These are phyloP conservation scores for Botrytis galanthina DNA, from an alignment of 2,329 filamentous ascomycete genomes.

Conservation along the genomic window DNA sequence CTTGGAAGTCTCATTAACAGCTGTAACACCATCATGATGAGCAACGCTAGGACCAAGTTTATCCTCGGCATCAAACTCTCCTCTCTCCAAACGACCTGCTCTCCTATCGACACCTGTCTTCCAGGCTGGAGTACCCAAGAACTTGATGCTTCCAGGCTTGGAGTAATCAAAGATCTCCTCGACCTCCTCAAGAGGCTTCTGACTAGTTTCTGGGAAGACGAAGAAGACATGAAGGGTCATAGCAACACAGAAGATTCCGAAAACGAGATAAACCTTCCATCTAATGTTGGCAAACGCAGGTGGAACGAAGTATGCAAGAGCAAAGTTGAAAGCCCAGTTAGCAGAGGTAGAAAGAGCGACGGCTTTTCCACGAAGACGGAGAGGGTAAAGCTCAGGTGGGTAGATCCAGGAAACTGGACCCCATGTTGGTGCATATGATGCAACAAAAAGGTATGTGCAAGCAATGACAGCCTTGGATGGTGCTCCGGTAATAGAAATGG, in stretches of 20 bases:
- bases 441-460: conserved; percentile 64
- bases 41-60: conserved; percentile 26
- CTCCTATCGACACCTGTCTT: conserved; percentile 34
- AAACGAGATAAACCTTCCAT: conserved; percentile 53
- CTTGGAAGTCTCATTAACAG: conserved; percentile 16
- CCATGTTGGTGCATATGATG: conserved; percentile 52
- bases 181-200: conserved; percentile 55
- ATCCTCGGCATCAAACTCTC: conserved; percentile 35
- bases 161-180: conserved; percentile 47
- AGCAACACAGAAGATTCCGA: conserved; percentile 51
- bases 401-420: conserved; percentile 51
- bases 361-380: conserved; percentile 51
- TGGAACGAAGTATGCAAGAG: conserved; percentile 49
- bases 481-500: conserved; percentile 48
- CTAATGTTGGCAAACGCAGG: conserved; percentile 46
- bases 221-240: conserved; percentile 54
- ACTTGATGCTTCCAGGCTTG: conserved; percentile 33
- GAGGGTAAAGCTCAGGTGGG: conserved; percentile 49
- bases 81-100: conserved; percentile 30
- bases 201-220: conserved; percentile 55
- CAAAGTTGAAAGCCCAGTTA: conserved; percentile 53
- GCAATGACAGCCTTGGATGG: conserved; percentile 60
- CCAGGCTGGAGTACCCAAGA: conserved; percentile 35
- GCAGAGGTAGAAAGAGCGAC: conserved; percentile 52
- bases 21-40: conserved; percentile 7